Evolutionary conservation across 225 moss, liverwort and hornwort species (phyloP).

Genomic region (Bryum argenteum): DNA sequence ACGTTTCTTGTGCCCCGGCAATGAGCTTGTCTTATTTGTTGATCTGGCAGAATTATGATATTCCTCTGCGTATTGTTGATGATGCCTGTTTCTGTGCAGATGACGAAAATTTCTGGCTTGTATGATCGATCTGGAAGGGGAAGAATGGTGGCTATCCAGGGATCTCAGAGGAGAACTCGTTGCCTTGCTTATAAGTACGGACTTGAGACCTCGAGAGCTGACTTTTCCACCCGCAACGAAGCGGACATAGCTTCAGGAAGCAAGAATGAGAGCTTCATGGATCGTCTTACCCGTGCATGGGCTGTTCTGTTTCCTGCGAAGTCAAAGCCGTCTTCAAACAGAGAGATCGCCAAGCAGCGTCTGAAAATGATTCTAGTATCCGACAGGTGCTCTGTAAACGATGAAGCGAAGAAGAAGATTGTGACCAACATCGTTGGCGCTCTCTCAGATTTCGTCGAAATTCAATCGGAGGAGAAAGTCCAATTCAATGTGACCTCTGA

Average conservation of each 20-base stretch:
- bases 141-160: constrained; percentile 1
- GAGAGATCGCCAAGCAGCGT: constrained; percentile 80
- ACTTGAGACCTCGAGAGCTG: constrained; percentile 11
- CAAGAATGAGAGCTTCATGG: constrained; percentile 48
- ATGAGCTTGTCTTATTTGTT: neutral
- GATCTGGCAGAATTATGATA: neutral
- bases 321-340: constrained; percentile 62
- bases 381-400: constrained; percentile 89
- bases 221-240: constrained; percentile 33
- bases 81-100: constrained; percentile 10
- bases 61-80: neutral
- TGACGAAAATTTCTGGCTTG: neutral
- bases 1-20: neutral
- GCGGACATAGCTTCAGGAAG: constrained; percentile 35
- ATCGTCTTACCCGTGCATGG: constrained; percentile 73
- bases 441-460: constrained; percentile 93
- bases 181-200: constrained; percentile 15
- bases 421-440: constrained; percentile 86
- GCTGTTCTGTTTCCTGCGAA: constrained; percentile 69
- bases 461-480: constrained; percentile 80
- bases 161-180: constrained; percentile 10
- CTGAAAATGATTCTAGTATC: constrained; percentile 89
- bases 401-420: constrained; percentile 84
- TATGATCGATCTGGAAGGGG: neutral
- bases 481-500: constrained; percentile 82